These are phyloP conservation scores for Aspergillus nanangensis DNA, from an alignment of 495 filamentous ascomycete species.

Conservation along the genomic window DNA sequence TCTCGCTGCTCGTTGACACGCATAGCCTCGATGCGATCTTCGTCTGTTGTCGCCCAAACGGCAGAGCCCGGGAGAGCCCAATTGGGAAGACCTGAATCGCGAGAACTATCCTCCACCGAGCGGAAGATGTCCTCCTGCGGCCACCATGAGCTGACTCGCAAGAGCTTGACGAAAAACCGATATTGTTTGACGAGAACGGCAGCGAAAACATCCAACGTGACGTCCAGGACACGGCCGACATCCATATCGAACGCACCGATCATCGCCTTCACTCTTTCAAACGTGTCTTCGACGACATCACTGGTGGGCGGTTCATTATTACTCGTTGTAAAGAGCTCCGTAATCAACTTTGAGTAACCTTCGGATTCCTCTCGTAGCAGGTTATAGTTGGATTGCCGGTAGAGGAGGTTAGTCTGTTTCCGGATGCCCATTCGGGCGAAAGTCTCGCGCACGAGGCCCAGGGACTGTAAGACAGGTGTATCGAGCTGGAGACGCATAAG, in stretches of 20 bases:
- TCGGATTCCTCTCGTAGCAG: conserved; percentile 93
- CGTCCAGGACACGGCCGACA: conserved; percentile 89
- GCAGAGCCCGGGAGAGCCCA: conserved; percentile 77
- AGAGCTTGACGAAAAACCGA: conserved; percentile 87
- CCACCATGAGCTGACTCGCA: conserved; percentile 96
- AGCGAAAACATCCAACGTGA: conserved; percentile 84
- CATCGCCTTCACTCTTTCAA: conserved; percentile 80
- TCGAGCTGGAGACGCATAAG: conserved; percentile 85
- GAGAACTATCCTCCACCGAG: conserved; percentile 23
- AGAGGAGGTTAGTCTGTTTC: conserved; percentile 85
- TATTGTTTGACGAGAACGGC: conserved; percentile 79
- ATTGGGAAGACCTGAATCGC: conserved; percentile 58
- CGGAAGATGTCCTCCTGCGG: conserved; percentile 53
- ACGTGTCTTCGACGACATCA: conserved; percentile 64
- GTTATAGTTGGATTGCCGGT: conserved; percentile 95
- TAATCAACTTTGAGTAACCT: conserved; percentile 85
- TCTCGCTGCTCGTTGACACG: conserved; percentile 59
- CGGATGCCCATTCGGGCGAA: conserved; percentile 81
- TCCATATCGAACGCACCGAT: conserved; percentile 92
- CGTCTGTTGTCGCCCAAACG: conserved; percentile 52
- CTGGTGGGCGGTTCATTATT: conserved; percentile 55
- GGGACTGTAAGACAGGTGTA: conserved; percentile 60
- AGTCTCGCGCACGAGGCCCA: conserved; percentile 76
- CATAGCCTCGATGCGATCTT: conserved; percentile 54
- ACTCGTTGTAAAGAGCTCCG: conserved; percentile 81